Base-by-base conservation (phyloP, 2,329 filamentous ascomycete genomes). In the Trichoderma cornu-damae region DNA sequence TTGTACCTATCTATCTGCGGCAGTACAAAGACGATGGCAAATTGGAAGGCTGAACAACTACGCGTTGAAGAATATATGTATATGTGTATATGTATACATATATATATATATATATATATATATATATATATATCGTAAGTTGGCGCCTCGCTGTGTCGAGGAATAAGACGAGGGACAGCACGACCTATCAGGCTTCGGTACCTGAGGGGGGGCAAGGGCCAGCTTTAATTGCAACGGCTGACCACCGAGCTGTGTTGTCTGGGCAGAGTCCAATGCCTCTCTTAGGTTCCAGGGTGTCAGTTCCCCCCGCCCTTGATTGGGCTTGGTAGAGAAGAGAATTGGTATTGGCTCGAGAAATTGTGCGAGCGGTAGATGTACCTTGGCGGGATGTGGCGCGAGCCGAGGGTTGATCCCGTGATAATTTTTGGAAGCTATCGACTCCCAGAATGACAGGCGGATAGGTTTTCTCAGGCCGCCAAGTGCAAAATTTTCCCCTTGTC, bases 1-100 rank as follows among this genome's bases (percentile, higher is more conserved):
- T 84, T 65, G 61, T 69, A 26, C 18, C 51, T 56, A 22, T 56
- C 49, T 58, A 47, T 53, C 43, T 18, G 26, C 26, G 22, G 49
- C 11, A 16, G 34, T 42, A 42, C 49, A 48, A 34, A 22, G 14
- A 11, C 9, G 38, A 47, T 34, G 26, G 32, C 30, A 9, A n/a
- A 37, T 38, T 48, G 20, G 46, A 18, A 42, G 37, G 54, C 35
- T 51, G 18, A 16, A 26, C 14, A 51, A 35, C 35, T 28, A 34
- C 38, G 12, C 49, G 30, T 44, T 16, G 14, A 47, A 24, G 26
- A 20, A 14, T 47, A 44, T 54, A 40, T 44, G 8, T 8, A n/a
- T n/a, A n/a, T n/a, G n/a, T n/a, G n/a, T n/a, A n/a, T n/a, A n/a
- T n/a, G n/a, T n/a, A n/a, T n/a, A n/a, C n/a, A 14, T 47, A 44